Evolutionary conservation across 257 asterid species (phyloP), one percentile per base, ranked within the genome.

Genomic region (Gentiana macrophylla): DNA sequence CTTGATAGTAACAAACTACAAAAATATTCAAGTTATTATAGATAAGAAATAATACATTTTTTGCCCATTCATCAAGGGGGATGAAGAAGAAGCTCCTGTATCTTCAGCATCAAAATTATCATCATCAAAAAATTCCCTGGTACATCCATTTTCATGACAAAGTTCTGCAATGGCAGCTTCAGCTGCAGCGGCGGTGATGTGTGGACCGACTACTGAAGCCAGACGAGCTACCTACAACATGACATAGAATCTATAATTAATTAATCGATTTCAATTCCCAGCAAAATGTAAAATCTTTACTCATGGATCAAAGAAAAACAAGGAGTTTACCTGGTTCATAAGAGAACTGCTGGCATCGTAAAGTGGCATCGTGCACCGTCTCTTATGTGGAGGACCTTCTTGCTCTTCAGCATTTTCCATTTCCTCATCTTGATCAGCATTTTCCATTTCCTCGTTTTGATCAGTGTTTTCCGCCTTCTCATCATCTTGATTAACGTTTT

Each of bases 121-220:
- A 60, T 78, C 89, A 32, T 82, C 86, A 62, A 87, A 78, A 60
- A 91, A 64, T 60, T 81, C 92, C 75, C 80, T 82, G 6, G 95
- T 70, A 76, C 98, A 91, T 55, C 84, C 84, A 60, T 84, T 91
- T 69, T 87, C 98, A 49, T 72, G 79, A 77, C 96, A 91, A 73
- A 91, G 96, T 34, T 90, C 89, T 11, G 87, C 68, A 62, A 87
- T 79, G 53, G 95, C 94, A 68, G 98, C 98, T 69, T 87, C 96
- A 60, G 89, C 86, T 46, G 94, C 98, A 57, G 81, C 80, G 59
- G 88, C 86, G 54, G 87, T 65, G 62, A 83, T 74, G 50, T 73
- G 81, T 43, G 89, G 92, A 10, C 89, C 96, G 76, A 91, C 76
- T 73, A 75, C 76, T 55, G 80, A 65, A 34, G 95, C 80, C 58